These are phyloP conservation scores for Solanum lignicaule DNA, from an alignment of 257 asterid species.

Conservation along the genomic window DNA sequence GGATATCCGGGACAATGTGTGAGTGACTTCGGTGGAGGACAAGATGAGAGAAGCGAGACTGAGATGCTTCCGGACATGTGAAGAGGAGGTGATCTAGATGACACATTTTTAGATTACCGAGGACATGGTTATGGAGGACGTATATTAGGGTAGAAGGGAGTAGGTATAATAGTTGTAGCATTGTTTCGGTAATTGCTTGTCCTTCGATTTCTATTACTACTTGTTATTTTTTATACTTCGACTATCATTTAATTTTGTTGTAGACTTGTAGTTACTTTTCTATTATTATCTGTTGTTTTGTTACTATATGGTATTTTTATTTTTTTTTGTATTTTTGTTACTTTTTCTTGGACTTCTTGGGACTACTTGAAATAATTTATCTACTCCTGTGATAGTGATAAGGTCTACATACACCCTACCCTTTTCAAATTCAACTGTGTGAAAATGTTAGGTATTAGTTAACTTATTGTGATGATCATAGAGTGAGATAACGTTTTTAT, in stretches of 20 bases:
- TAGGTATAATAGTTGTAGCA: not conserved
- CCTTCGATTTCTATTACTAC: not conserved
- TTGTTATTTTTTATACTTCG: not conserved
- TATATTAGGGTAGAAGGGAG: not conserved
- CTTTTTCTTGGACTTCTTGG: not conserved
- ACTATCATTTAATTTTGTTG: not conserved
- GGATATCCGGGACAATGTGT: not conserved
- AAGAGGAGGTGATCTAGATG: not conserved
- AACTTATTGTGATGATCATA: not conserved
- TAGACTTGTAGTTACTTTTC: not conserved
- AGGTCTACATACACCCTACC: not conserved
- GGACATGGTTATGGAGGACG: not conserved
- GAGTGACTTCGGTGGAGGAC: not conserved
- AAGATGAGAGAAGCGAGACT: not conserved
- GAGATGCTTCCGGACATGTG: not conserved
- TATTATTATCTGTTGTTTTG: not conserved
- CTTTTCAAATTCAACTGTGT: not conserved
- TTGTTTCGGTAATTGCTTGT: not conserved
- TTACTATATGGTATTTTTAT: not conserved
- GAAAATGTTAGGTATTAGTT: not conserved
- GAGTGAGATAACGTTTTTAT: not conserved
- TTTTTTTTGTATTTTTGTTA: not conserved
- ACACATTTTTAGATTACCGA: not conserved
- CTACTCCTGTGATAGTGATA: rapidly evolving
- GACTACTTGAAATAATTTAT: rapidly evolving